Evolutionary conservation across 2,329 filamentous ascomycete species (phyloP), one percentile per base, ranked within the genome.

Genomic region (Epichloe brachyelytri): DNA sequence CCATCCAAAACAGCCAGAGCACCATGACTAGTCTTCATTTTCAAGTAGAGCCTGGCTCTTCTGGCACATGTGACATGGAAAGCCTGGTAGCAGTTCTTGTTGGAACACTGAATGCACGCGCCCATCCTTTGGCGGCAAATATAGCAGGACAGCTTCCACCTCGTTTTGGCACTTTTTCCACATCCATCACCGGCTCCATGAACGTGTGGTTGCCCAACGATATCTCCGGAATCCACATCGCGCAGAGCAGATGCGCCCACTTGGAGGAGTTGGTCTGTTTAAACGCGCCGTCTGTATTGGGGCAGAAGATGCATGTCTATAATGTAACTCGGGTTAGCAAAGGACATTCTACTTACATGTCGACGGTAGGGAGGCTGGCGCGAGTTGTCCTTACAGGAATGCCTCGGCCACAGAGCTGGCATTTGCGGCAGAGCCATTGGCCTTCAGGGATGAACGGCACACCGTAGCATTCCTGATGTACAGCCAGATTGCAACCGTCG

Each of bases 371-470:
- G 15, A 38, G 5, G 4, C n/a, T 10, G 17, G 38, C 41, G 45
- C 19, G 17, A 43, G 39, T 20, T 20, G 10, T 22, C 30, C 79
- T 75, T 68, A 86, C 83, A 58, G 90, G 89, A 59, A 91, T 85
- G 46, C 90, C 90, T 58, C 90, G 84, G 45, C 93, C 93, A 64
- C 96, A 91, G 55, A 96, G 77, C 69, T 96, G 90, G 70, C 93
- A 98, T 68, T 96, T 95, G 51, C 93, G 81, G 70, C 93, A 98
- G 46, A 96, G 78, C 93, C 93, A 98, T 68, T 98, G 93, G 17
- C 93, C 93, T 70, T 98, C 93, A 2, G 93, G 93, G 57, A 98
- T 98, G 67, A 96, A 98, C 1, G 93, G 93, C 45, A 98, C 93
- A 51, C 93, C 93, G 64, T 98, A 98, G 68, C 93, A 98, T 71